These are phyloP conservation scores for Leishmania turanica DNA, from an alignment of 208 protist species.

Conservation along the genomic window DNA sequence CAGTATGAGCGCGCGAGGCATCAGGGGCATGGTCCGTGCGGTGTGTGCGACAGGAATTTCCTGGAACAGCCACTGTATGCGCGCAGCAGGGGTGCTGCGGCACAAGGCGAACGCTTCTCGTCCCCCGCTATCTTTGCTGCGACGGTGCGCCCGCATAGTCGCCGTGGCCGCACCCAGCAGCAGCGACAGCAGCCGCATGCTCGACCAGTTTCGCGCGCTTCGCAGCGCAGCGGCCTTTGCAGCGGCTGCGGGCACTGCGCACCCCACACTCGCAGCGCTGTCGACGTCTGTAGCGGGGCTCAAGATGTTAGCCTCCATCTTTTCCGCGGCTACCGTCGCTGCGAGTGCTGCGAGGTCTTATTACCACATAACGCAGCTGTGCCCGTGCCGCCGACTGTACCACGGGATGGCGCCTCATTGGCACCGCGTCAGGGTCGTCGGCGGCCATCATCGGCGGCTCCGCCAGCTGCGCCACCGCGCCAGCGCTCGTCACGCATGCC, in stretches of 20 bases:
- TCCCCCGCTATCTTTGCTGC: no score
- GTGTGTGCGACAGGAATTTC: not conserved
- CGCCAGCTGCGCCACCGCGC: not conserved
- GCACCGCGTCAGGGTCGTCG: not conserved
- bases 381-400: slow-evolving; percentile 10
- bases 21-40: not conserved
- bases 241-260: no score
- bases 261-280: no score
- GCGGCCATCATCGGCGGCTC: not conserved
- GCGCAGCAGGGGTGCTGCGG: no score
- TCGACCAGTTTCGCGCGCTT: not conserved
- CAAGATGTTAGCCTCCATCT: not conserved
- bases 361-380: not conserved
- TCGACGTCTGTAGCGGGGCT: not conserved
- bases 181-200: not conserved
- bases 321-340: slow-evolving; percentile 2
- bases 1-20: slow-evolving; percentile 10
- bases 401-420: not conserved
- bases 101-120: no score
- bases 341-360: slow-evolving; percentile 13
- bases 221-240: not conserved
- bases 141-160: not conserved
- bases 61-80: no score
- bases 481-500: not conserved
- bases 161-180: not conserved